These are phyloP conservation scores for Acanthamoeba royreba DNA, from an alignment of 208 protist species.

Conservation along the genomic window DNA sequence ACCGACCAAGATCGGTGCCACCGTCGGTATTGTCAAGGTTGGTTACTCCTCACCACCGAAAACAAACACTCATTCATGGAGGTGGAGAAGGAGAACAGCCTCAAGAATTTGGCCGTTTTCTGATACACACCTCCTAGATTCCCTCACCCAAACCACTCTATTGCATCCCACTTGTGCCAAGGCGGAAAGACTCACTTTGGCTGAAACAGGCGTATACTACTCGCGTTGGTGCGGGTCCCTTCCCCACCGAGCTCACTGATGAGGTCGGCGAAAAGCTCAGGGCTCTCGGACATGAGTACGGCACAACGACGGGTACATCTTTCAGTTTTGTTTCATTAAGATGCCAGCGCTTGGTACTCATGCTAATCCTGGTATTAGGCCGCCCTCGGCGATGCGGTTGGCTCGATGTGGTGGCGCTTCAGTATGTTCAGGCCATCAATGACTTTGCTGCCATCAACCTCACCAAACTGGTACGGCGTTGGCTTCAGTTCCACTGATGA, in stretches of 20 bases:
- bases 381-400: slow-evolving; percentile 79
- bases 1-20: slow-evolving; percentile 65
- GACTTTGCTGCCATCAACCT: slow-evolving; percentile 70
- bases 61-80: neutral
- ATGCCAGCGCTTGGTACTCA: neutral
- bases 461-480: slow-evolving; percentile 79
- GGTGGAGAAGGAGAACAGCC: neutral
- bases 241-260: slow-evolving; percentile 70
- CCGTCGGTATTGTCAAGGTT: slow-evolving; percentile 81
- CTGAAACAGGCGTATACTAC: slow-evolving; percentile 78
- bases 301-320: slow-evolving; percentile 77
- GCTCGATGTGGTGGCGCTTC: slow-evolving; percentile 76
- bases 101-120: neutral
- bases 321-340: neutral
- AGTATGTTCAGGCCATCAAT: slow-evolving; percentile 76
- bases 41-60: neutral
- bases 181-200: neutral
- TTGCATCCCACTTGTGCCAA: neutral
- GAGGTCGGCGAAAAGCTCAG: slow-evolving; percentile 41
- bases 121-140: slow-evolving; percentile 13
- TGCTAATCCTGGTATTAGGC: neutral
- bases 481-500: neutral
- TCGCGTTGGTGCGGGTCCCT: slow-evolving; percentile 75
- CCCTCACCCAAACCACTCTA: neutral
- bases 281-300: slow-evolving; percentile 77